Percentiles rank a stretch among this genome's conserved stretches.
phyloP scores from a whole-genome alignment of 2,329 filamentous ascomycete genomes.

The Fulvia fulva region DNA sequence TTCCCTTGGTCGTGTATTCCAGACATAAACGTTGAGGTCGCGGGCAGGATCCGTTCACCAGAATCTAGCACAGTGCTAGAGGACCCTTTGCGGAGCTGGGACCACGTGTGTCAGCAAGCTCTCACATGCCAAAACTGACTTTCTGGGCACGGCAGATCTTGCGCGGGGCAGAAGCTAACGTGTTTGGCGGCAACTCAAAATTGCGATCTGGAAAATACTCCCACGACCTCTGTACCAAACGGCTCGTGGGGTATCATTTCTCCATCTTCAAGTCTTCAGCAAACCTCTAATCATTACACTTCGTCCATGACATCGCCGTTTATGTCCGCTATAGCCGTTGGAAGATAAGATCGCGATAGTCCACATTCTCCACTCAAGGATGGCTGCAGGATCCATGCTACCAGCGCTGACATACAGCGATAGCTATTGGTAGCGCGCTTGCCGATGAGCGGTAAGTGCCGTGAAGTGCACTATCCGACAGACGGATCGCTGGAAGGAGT shows the following conservation, averaged over 20 bases:
- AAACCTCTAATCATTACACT: not conserved
- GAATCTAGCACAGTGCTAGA: no score
- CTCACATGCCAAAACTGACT: not conserved
- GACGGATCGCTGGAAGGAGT: not conserved
- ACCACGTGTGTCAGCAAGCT: not conserved
- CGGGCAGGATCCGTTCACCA: not conserved
- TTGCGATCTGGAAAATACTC: not conserved
- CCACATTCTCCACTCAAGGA: not conserved
- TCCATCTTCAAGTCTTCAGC: not conserved
- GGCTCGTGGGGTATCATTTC: not conserved
- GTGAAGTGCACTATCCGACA: not conserved
- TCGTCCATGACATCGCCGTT: not conserved
- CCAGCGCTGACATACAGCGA: not conserved
- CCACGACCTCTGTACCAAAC: not conserved
- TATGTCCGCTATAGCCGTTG: not conserved
- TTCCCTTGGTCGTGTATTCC: not conserved
- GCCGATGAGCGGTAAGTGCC: not conserved
- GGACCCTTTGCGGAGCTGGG: not conserved
- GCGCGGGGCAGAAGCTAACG: not conserved
- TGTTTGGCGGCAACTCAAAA: not conserved
- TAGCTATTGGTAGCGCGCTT: constrained; percentile 4
- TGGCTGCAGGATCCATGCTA: not conserved
- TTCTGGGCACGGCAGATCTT: not conserved
- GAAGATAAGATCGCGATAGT: not conserved
- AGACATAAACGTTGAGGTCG: not conserved